phyloP scores from a whole-genome alignment of 1,284 basidiomycete genomes.

The Pterulicium gracile region DNA sequence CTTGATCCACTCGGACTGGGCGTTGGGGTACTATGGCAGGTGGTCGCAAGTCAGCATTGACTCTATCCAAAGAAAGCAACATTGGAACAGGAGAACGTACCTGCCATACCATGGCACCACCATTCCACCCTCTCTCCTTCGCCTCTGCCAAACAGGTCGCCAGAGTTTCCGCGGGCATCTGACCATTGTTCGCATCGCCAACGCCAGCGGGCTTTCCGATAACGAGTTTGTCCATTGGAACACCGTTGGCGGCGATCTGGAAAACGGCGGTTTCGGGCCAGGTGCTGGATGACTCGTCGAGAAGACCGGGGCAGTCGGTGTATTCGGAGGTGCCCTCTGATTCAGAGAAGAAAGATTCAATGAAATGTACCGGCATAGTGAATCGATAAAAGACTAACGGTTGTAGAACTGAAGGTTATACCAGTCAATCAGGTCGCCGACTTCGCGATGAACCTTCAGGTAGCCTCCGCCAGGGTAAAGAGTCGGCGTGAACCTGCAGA shows the following conservation, averaged over 20 bases:
- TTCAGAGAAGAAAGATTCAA: conserved; percentile 3
- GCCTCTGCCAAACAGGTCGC: conserved; percentile 45
- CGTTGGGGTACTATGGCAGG: conserved; percentile 14
- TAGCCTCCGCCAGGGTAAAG: conserved; percentile 48
- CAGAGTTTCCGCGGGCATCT: conserved; percentile 38
- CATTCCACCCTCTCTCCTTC: conserved; percentile 45
- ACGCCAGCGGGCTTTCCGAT: conserved; percentile 53
- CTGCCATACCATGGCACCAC: conserved; percentile 32
- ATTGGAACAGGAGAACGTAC: background rate
- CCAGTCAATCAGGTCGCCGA: conserved; percentile 51
- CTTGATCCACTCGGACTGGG: conserved; percentile 34
- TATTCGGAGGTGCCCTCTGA: conserved; percentile 47
- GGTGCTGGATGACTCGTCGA: conserved; percentile 30
- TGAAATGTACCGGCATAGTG: too few relatives aligned
- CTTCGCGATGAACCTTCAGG: conserved; percentile 38
- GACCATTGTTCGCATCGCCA: conserved; percentile 47
- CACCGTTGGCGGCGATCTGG: conserved; percentile 47
- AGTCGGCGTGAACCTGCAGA: conserved; percentile 35
- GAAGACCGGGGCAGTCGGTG: conserved; percentile 42
- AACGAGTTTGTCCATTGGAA: conserved; percentile 32
- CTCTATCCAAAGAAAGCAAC: background rate
- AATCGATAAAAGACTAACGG: conserved; percentile 26
- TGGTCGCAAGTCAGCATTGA: too few relatives aligned
- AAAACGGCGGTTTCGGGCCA: conserved; percentile 46
- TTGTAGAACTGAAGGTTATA: conserved; percentile 56